Evolutionary conservation across 768 basidiomycete species (phyloP).

Genomic region (Boletus rufocinnamomeus): DNA sequence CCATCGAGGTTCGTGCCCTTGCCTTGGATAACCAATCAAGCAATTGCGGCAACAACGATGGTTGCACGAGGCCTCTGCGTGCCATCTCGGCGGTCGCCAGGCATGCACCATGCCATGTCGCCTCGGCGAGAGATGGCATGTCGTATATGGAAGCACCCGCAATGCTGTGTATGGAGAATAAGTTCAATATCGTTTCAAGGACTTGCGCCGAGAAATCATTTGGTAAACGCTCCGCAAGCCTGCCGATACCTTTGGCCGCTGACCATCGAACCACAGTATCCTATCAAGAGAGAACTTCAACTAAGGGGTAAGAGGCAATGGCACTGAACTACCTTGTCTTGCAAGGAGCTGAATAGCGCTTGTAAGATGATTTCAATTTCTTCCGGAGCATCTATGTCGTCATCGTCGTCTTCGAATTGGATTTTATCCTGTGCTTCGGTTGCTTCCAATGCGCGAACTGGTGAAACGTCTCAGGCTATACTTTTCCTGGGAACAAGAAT

Average conservation of each 20-base stretch:
- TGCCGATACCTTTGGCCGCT: conserved; percentile 87
- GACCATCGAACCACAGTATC: conserved; percentile 96
- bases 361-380: conserved; percentile 76
- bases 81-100: conserved; percentile 93
- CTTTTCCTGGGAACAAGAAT: conserved; percentile 27
- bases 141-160: conserved; percentile 66
- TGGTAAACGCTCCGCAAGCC: conserved; percentile 81
- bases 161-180: conserved; percentile 78
- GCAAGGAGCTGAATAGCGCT: conserved; percentile 67
- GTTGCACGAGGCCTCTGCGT: conserved; percentile 70
- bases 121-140: conserved; percentile 76
- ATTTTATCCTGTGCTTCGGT: conserved; percentile 11
- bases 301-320: background rate
- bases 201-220: conserved; percentile 75
- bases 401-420: conserved; percentile 29
- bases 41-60: conserved; percentile 57
- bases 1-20: conserved; percentile 14
- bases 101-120: conserved; percentile 93
- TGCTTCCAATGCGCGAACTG: conserved; percentile 31
- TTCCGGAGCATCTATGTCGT: conserved; percentile 70
- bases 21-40: conserved; percentile 86
- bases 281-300: conserved; percentile 42
- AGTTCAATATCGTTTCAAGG: conserved; percentile 70
- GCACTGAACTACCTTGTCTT: conserved; percentile 69
- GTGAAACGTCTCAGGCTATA: conserved; percentile 18